phyloP scores from a whole-genome alignment of 2,329 filamentous ascomycete species.

The Apiospora malaysiana region DNA sequence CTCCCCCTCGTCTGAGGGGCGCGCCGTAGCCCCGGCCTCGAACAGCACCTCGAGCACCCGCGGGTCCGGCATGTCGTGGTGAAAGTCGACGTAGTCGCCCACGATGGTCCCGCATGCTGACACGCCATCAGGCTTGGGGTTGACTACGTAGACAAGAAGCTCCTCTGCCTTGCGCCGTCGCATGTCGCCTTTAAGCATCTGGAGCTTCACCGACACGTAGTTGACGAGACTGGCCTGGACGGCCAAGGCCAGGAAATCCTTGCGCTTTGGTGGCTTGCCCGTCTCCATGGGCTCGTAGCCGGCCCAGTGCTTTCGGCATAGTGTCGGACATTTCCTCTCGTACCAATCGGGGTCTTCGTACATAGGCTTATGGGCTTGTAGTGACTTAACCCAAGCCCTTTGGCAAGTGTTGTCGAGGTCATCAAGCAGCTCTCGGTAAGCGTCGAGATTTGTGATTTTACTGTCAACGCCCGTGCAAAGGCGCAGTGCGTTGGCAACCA shows the following conservation, averaged over 20 bases:
- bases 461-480: conserved; percentile 38
- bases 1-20: conserved; percentile 29
- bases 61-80: conserved; percentile 42
- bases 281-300: conserved; percentile 42
- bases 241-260: conserved; percentile 37
- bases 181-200: conserved; percentile 27
- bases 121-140: conserved; percentile 39
- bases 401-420: conserved; percentile 39
- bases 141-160: conserved; percentile 37
- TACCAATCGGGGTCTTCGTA: conserved; percentile 42
- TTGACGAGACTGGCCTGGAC: conserved; percentile 39
- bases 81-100: conserved; percentile 41
- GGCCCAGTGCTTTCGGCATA: conserved; percentile 38
- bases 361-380: conserved; percentile 37
- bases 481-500: conserved; percentile 38
- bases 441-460: conserved; percentile 30
- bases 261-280: conserved; percentile 40
- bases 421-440: conserved; percentile 37
- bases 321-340: conserved; percentile 34
- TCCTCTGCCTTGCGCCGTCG: conserved; percentile 39
- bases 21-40: conserved; percentile 33
- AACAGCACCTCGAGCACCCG: conserved; percentile 37
- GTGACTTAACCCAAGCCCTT: conserved; percentile 34
- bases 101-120: conserved; percentile 40
- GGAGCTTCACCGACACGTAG: conserved; percentile 35